Evolutionary conservation across 441 rosid genomes (phyloP).

Genomic region (Gossypium lobatum): DNA sequence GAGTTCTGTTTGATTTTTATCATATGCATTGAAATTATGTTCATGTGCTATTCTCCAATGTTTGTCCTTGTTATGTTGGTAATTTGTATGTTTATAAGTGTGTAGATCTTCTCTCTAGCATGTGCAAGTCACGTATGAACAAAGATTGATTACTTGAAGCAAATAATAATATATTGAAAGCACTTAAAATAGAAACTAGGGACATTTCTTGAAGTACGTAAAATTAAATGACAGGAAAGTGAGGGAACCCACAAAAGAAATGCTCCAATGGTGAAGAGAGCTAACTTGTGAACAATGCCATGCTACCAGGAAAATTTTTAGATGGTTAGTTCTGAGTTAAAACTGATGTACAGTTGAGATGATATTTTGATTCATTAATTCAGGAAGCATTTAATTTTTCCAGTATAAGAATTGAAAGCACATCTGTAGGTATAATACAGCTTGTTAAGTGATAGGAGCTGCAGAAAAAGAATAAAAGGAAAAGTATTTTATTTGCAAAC

Average conservation of each 20-base stretch:
- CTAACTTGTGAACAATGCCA: neutral
- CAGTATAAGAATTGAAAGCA: neutral
- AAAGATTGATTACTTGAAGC: neutral
- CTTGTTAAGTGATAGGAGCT: no score
- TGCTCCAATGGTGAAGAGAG: neutral
- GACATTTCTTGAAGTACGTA: neutral
- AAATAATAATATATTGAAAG: neutral
- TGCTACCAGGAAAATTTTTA: neutral
- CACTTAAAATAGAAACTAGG: neutral
- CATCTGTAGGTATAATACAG: neutral
- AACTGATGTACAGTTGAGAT: neutral
- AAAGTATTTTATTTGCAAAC: no score
- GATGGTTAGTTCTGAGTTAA: neutral
- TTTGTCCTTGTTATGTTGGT: neutral
- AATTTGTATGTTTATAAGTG: neutral
- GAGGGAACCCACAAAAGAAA: neutral
- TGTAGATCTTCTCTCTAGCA: neutral
- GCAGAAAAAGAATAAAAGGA: no score
- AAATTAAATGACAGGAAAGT: neutral
- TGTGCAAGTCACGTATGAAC: neutral
- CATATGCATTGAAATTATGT: neutral
- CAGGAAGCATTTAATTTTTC: neutral
- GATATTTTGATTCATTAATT: neutral
- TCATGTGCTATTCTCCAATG: neutral
- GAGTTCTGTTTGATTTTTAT: slow-evolving; percentile 14